Evolutionary conservation across 371 early-diverging fungal species (phyloP), one percentile per base, ranked within the genome.

Genomic region (Apophysomyces variabilis): DNA sequence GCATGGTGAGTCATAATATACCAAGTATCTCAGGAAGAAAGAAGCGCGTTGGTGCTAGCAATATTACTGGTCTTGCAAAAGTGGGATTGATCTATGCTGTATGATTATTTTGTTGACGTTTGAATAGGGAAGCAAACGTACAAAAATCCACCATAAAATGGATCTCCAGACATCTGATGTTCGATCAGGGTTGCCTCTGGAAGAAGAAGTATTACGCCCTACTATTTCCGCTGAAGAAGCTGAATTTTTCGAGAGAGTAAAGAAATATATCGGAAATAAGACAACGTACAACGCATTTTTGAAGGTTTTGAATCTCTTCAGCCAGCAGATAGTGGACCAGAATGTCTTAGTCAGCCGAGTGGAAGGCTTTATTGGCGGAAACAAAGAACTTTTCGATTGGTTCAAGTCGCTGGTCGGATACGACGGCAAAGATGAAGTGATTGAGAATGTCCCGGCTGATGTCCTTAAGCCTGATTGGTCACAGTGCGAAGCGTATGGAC

Each of bases 351-450:
- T 94, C 44, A 92, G 91, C 61, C 90, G 87, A 26, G 96, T 90
- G 7, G 89, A 88, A 74, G 86, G 88, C 26, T 97, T 92, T 68
- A 87, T 94, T 64, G 84, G 84, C 35, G 81, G 77, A 9, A 83
- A 88, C 41, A 84, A 81, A 38, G 95, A 95, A 38, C 82, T 97
- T 41, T 92, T 95, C 77, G 87, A 89, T 41, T 92, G 92, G 92
- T 96, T 99, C 76, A 97, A 96, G 77, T 77, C 85, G 56, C 95
- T 92, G 81, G 90, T 99, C 12, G 96, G 95, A 58, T 95, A 92
- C 77, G 89, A 94, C 60, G 91, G 71, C 38, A 79, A 80, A 62
- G 75, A 83, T 45, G 81, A 84, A 18, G 45, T 67, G 7, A 59
- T 83, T 45, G 77, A 77, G 58, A 80, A 81, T 41, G 75, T 80